A percentile compares a stretch with the other conserved stretches of the same genome.
Evolutionary conservation across 2,329 filamentous ascomycete species (phyloP).

Genomic region (Hypomyces rosellus): DNA sequence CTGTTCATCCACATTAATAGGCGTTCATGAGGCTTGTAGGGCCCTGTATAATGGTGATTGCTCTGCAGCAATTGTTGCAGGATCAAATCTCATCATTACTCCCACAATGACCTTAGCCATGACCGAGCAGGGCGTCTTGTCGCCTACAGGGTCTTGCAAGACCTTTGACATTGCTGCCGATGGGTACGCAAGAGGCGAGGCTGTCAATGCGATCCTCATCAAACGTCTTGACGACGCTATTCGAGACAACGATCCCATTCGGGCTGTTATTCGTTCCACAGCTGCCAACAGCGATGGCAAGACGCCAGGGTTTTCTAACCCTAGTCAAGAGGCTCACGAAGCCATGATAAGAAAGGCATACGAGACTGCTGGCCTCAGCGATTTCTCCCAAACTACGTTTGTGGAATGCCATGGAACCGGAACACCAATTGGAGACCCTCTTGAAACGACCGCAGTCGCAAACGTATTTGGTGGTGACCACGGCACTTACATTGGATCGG

Average conservation of each 20-base stretch:
- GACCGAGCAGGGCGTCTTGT: constrained; percentile 30
- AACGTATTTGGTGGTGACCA: constrained; percentile 20
- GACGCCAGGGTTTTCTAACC: constrained; percentile 33
- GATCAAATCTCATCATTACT: constrained; percentile 24
- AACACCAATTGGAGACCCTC: constrained; percentile 30
- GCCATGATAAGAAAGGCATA: constrained; percentile 27
- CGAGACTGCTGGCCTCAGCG: constrained; percentile 18
- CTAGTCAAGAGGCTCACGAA: constrained; percentile 28
- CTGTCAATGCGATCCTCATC: constrained; percentile 36
- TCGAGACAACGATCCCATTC: constrained; percentile 37
- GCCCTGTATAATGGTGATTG: constrained; percentile 21
- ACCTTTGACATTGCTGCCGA: constrained; percentile 39
- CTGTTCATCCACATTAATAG: constrained; percentile 31
- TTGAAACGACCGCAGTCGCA: constrained; percentile 29
- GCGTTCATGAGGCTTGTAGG: constrained; percentile 31
- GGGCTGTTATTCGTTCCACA: constrained; percentile 32
- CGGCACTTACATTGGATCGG: constrained; percentile 23
- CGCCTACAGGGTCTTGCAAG: constrained; percentile 24
- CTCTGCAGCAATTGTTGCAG: constrained; percentile 23
- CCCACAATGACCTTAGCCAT: constrained; percentile 22
- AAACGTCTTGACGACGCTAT: constrained; percentile 43
- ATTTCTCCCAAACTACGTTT: constrained; percentile 23
- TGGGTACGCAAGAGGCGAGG: constrained; percentile 48
- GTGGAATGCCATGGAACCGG: constrained; percentile 37
- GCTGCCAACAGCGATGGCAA: constrained; percentile 38